Percentiles rank a stretch among this genome's conserved stretches.
Evolutionary conservation across 1,284 basidiomycete genomes (phyloP).

Genomic region (Fomes fomentarius): DNA sequence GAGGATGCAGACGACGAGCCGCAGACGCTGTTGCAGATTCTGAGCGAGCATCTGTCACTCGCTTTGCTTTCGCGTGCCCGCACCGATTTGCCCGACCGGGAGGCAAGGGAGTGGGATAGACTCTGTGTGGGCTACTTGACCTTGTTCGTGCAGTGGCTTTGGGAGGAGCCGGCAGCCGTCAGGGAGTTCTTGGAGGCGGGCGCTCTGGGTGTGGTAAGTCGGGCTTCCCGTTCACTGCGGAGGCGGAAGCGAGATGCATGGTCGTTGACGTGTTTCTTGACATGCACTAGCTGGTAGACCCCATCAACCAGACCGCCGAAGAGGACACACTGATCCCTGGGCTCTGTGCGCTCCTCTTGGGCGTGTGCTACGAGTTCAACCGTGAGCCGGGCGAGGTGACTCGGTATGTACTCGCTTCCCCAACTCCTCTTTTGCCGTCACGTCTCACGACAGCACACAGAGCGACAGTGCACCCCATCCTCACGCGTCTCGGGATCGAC

Average conservation of each 20-base stretch:
- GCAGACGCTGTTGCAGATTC: constrained; percentile 69
- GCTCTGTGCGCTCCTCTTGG: constrained; percentile 90
- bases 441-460: constrained; percentile 42
- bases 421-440: background rate
- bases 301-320: constrained; percentile 89
- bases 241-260: too few relatives aligned
- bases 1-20: constrained; percentile 59
- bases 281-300: constrained; percentile 80
- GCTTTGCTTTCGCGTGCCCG: constrained; percentile 68
- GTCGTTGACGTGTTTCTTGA: background rate
- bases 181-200: constrained; percentile 90
- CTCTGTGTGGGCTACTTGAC: constrained; percentile 87
- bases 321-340: constrained; percentile 89
- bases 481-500: constrained; percentile 86
- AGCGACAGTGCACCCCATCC: constrained; percentile 83
- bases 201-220: constrained; percentile 87
- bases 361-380: constrained; percentile 94
- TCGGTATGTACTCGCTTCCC: constrained; percentile 47
- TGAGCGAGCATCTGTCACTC: constrained; percentile 74
- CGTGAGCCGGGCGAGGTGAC: constrained; percentile 92
- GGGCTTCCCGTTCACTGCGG: too few relatives aligned
- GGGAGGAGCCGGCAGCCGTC: constrained; percentile 91
- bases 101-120: constrained; percentile 86
- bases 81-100: constrained; percentile 68
- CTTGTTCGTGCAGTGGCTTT: constrained; percentile 91